phyloP scores from a whole-genome alignment of 345 rosid species.

The Gossypium turneri region DNA sequence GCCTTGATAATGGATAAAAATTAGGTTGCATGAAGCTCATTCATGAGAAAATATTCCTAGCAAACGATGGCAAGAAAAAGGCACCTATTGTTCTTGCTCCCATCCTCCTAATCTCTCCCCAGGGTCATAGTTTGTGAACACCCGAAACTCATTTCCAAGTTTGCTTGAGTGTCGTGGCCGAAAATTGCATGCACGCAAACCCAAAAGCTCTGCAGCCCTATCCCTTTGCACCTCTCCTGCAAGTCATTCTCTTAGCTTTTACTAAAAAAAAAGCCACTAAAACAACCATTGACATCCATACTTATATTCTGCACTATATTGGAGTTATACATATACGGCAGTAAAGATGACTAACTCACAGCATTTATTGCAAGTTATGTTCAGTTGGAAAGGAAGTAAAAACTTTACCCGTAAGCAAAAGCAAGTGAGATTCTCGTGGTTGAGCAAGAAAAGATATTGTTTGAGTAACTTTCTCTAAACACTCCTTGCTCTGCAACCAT shows the following conservation, averaged over 20 bases:
- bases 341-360: background rate
- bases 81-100: constrained; percentile 48
- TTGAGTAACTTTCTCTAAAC: constrained; percentile 70
- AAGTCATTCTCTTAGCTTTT: constrained; percentile 8
- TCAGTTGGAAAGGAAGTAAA: background rate
- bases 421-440: constrained; percentile 44
- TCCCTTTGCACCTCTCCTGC: constrained; percentile 88
- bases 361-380: background rate
- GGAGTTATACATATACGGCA: background rate
- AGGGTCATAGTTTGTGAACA: constrained; percentile 81
- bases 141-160: constrained; percentile 79
- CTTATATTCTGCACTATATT: background rate
- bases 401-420: constrained; percentile 80
- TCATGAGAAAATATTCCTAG: background rate
- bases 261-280: background rate
- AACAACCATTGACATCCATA: background rate
- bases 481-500: constrained; percentile 71
- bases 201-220: constrained; percentile 68
- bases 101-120: constrained; percentile 83
- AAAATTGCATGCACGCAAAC: constrained; percentile 68
- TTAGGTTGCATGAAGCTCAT: background rate
- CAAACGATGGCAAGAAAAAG: too few species aligned
- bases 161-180: constrained; percentile 81
- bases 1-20: background rate
- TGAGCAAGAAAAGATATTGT: constrained; percentile 60